Percentiles rank a stretch among this genome's conserved stretches.
phyloP scores from a whole-genome alignment of 495 filamentous ascomycete genomes.

The Neurospora intermedia region DNA sequence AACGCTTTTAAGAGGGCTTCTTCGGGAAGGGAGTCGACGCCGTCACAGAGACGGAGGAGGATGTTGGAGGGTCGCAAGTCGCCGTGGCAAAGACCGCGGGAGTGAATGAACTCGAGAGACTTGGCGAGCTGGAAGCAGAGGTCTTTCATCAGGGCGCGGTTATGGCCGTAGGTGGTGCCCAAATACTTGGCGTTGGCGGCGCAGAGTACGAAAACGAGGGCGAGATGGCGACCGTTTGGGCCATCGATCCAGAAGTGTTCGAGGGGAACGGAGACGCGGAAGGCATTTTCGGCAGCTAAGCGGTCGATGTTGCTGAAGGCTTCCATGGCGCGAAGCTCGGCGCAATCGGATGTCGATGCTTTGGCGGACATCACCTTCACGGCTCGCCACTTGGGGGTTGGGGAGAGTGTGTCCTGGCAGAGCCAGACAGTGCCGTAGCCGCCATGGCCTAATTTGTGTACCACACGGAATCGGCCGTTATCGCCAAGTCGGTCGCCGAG shows the following conservation, averaged over 20 bases:
- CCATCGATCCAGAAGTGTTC: conserved; percentile 29
- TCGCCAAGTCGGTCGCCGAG: conserved; percentile 31
- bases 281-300: neutral
- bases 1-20: conserved; percentile 6
- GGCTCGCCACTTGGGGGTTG: conserved; percentile 12
- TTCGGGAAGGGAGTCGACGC: conserved; percentile 10
- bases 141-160: conserved; percentile 9
- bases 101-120: conserved; percentile 13
- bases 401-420: conserved; percentile 27
- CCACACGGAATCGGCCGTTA: conserved; percentile 31
- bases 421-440: conserved; percentile 45
- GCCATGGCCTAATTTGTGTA: conserved; percentile 45
- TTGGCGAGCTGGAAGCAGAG: conserved; percentile 15
- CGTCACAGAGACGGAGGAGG: conserved; percentile 11
- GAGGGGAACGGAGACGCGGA: conserved; percentile 10
- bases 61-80: conserved; percentile 18
- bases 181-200: neutral
- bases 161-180: neutral
- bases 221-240: conserved; percentile 29
- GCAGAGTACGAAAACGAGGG: conserved; percentile 14
- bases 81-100: conserved; percentile 17
- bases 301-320: neutral
- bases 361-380: conserved; percentile 18
- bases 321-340: conserved; percentile 10
- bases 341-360: neutral